Evolutionary conservation across 371 early-diverging fungal species (phyloP).

Genomic region (Lichtheimia ornata): DNA sequence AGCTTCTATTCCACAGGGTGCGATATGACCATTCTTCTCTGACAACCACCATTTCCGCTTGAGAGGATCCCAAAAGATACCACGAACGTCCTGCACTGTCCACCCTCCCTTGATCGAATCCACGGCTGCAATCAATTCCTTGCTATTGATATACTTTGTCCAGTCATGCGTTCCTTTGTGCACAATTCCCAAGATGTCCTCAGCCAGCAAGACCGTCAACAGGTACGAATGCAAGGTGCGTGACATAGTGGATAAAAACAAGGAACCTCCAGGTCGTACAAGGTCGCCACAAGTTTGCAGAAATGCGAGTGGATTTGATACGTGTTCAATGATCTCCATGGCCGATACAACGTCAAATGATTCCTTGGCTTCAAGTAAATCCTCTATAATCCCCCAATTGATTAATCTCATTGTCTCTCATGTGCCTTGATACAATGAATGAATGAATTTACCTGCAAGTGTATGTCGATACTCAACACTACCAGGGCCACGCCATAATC

Average conservation of each 20-base stretch:
- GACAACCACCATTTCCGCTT: conserved; percentile 38
- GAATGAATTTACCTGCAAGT: conserved; percentile 60
- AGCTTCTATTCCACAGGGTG: conserved; percentile 36
- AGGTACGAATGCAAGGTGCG: conserved; percentile 78
- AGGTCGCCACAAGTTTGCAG: conserved; percentile 66
- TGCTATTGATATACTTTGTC: conserved; percentile 73
- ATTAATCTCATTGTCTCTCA: not conserved
- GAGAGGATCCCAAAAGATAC: conserved; percentile 50
- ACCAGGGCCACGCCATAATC: conserved; percentile 54
- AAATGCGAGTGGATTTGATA: conserved; percentile 75
- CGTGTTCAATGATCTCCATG: conserved; percentile 95
- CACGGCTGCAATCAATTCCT: conserved; percentile 24
- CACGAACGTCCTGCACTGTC: conserved; percentile 46
- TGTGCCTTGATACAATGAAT: too few relatives aligned
- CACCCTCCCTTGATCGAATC: conserved; percentile 41
- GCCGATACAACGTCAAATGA: conserved; percentile 84
- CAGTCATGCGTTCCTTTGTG: conserved; percentile 89
- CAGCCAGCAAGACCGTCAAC: conserved; percentile 84
- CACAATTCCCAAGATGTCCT: conserved; percentile 78
- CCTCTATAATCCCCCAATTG: conserved; percentile 37
- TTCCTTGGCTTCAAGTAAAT: conserved; percentile 54
- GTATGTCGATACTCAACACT: conserved; percentile 66
- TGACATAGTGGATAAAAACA: conserved; percentile 91
- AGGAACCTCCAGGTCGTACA: conserved; percentile 66
- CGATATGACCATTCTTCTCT: conserved; percentile 33